These are phyloP conservation scores for Pyrenochaeta sp. DNA, from an alignment of 2,329 filamentous ascomycete species.

Conservation along the genomic window DNA sequence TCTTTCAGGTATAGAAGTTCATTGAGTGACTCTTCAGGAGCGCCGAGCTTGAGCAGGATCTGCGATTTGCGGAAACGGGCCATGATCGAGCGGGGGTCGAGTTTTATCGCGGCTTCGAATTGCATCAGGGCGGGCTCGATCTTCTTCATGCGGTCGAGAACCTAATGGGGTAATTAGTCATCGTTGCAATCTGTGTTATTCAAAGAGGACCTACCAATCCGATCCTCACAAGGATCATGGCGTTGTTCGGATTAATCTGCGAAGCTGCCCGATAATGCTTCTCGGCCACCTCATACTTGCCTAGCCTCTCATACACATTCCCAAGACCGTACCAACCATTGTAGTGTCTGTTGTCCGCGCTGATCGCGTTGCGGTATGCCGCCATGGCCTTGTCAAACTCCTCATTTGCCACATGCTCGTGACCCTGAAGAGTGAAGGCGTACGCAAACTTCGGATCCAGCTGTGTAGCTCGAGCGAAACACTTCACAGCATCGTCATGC, in stretches of 20 bases:
- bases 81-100: conserved; percentile 82
- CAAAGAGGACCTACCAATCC: conserved; percentile 70
- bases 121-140: conserved; percentile 78
- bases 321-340: conserved; percentile 97
- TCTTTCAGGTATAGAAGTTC: conserved; percentile 92
- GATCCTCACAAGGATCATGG: conserved; percentile 91
- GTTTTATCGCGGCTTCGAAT: conserved; percentile 81
- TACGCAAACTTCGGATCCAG: conserved; percentile 91
- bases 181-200: neutral
- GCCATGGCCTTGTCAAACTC: conserved; percentile 95
- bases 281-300: conserved; percentile 89
- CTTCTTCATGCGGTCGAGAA: conserved; percentile 86
- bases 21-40: conserved; percentile 74
- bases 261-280: conserved; percentile 90
- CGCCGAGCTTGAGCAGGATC: conserved; percentile 78
- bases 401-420: conserved; percentile 95
- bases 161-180: conserved; percentile 29
- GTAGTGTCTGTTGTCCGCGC: conserved; percentile 88
- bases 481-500: conserved; percentile 91
- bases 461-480: conserved; percentile 94
- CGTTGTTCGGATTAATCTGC: conserved; percentile 90
- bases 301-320: conserved; percentile 85
- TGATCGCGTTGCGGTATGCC: conserved; percentile 85
- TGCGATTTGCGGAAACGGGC: conserved; percentile 94
- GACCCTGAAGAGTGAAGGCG: conserved; percentile 92